phyloP scores from a whole-genome alignment of 73 alveolate genomes.

The Stentor coeruleus region DNA sequence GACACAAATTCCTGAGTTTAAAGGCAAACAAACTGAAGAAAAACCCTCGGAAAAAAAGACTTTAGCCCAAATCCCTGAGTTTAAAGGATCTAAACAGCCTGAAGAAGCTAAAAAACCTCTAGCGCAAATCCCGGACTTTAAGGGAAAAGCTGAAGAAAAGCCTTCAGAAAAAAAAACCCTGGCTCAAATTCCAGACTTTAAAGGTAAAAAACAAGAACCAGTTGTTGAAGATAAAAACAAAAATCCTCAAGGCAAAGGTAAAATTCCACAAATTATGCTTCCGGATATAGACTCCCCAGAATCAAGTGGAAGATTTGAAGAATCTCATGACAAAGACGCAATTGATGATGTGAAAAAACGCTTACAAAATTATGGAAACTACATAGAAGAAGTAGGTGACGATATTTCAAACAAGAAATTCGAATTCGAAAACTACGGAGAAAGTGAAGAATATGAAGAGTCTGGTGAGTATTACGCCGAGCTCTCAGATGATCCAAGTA shows the following conservation, averaged over 20 bases:
- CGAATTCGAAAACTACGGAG: neutral
- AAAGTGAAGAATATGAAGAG: neutral
- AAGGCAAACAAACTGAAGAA: neutral
- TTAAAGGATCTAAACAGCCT: neutral
- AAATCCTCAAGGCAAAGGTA: neutral
- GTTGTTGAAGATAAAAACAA: no score
- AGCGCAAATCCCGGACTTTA: constrained; percentile 2
- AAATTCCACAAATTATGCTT: neutral
- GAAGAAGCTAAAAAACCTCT: neutral
- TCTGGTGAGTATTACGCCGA: neutral
- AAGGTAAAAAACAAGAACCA: neutral
- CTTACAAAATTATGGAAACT: neutral
- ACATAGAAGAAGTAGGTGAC: neutral
- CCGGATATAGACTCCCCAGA: neutral
- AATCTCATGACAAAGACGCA: neutral
- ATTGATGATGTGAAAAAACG: neutral
- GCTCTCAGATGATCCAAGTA: neutral
- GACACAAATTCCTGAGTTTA: neutral
- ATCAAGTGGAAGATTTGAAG: neutral
- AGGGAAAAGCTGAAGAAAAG: neutral
- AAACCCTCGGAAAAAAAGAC: neutral
- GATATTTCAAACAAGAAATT: neutral
- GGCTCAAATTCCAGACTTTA: neutral
- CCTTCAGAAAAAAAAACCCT: no score
- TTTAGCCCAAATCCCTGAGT: constrained; percentile 1